phyloP scores from a whole-genome alignment of 768 basidiomycete genomes.

The Hypsizygus marmoreus region DNA sequence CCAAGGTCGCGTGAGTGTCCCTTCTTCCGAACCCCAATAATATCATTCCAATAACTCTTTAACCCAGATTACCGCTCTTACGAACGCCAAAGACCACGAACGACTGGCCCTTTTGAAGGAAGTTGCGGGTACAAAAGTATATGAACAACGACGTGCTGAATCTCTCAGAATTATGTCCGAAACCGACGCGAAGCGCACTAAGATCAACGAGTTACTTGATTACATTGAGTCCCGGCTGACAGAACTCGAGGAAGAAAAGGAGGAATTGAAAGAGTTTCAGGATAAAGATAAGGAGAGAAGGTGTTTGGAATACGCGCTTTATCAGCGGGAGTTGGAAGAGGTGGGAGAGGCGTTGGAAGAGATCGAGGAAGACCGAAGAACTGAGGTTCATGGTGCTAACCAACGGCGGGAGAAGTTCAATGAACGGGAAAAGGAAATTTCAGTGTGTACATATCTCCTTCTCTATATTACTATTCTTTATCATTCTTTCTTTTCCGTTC shows the following conservation, averaged over 20 bases:
- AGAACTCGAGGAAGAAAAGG: conserved; percentile 97
- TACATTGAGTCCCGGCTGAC: conserved; percentile 88
- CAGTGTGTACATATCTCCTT: conserved; percentile 47
- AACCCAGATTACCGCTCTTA: conserved; percentile 86
- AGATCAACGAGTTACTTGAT: conserved; percentile 86
- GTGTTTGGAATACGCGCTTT: conserved; percentile 93
- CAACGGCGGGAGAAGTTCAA: conserved; percentile 80
- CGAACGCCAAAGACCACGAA: conserved; percentile 96
- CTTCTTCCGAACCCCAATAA: neutral
- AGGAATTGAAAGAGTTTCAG: conserved; percentile 95
- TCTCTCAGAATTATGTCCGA: conserved; percentile 97
- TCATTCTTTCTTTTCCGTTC: neutral
- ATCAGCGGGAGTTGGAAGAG: conserved; percentile 89
- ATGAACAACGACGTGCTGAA: conserved; percentile 91
- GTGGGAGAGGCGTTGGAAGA: conserved; percentile 84
- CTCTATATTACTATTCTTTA: neutral
- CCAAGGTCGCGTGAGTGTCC: conserved; percentile 81
- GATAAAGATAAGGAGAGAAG: conserved; percentile 93
- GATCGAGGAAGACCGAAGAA: conserved; percentile 78
- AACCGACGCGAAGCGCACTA: conserved; percentile 88
- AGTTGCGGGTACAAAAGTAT: conserved; percentile 97
- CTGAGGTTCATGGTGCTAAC: conserved; percentile 86
- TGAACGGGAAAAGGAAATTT: conserved; percentile 80
- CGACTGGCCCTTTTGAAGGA: conserved; percentile 94
- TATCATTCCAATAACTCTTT: conserved; percentile 8